Base-by-base conservation (phyloP, 1,139 yeast species). In the Geotrichum siamense region DNA sequence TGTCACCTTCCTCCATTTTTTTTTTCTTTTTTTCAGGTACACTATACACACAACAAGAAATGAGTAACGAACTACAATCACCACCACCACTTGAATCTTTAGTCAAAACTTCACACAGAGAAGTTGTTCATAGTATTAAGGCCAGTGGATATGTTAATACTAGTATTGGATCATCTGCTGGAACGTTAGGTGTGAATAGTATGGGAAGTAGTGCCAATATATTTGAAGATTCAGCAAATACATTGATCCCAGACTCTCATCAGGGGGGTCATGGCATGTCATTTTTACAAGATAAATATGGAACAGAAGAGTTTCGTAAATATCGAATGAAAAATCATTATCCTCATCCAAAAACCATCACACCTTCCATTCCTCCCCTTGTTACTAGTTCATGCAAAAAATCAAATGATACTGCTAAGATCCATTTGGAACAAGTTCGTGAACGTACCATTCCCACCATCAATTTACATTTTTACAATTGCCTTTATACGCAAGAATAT, bases 371-470 rank as follows among this genome's bases (percentile, higher is more conserved):
- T 6, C 12, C 13, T 16, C 22, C 5, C 13, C 22, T 9, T 22
- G 26, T 17, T n/a, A 33, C 13, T 20, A 12, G 10, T 12, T 33
- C 15, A 13, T 16, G 25, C 30, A 19, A 17, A 35, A 25, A 28
- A 16, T 28, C 8, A 28, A 28, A n/a, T n/a, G n/a, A n/a, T n/a
- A n/a, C n/a, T n/a, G n/a, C n/a, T n/a, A n/a, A n/a, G 15, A 27
- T 38, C 13, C 20, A 43, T 5, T 12, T 44, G 13, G 38, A 13
- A 16, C 39, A 32, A n/a, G 34, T 38, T 12, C 40, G 35, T 19
- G 43, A 41, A 17, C 41, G 44, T 2, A 28, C 28, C 5, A 27
- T 46, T 28, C 44, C 49, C 4, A 30, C 39, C 8, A 16, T 46
- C 19, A 46, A 46, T 29, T 20, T 46, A 13, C 16, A 35, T n/a